A percentile compares a stretch with the other conserved stretches of the same genome.
These are phyloP conservation scores for Lactarius quietus DNA, from an alignment of 768 basidiomycete species.

Conservation along the genomic window DNA sequence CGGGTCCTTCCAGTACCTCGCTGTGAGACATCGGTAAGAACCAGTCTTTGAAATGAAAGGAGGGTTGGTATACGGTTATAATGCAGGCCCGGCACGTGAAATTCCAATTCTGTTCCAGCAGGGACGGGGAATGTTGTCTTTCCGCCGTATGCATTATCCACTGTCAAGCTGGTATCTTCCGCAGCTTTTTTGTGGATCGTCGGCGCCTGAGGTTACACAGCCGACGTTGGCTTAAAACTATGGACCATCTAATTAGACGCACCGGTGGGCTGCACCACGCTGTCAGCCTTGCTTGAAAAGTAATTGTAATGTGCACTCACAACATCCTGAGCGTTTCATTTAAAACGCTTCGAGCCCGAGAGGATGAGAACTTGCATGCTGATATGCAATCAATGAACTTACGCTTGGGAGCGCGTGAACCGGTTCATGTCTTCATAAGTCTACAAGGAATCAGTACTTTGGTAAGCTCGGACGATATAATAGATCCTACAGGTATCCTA, in stretches of 20 bases:
- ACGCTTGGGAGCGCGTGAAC: slow-evolving; percentile 27
- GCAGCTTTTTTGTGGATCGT: slow-evolving; percentile 44
- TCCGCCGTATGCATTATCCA: slow-evolving; percentile 38
- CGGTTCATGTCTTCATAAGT: slow-evolving; percentile 27
- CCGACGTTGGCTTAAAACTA: neutral
- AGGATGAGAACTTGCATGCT: neutral
- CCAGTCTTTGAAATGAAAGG: neutral
- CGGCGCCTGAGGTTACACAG: slow-evolving; percentile 37
- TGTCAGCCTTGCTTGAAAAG: neutral
- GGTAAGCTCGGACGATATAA: neutral
- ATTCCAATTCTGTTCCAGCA: slow-evolving; percentile 37
- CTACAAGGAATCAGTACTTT: slow-evolving; percentile 6
- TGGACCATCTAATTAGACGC: neutral
- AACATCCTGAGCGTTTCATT: slow-evolving; percentile 49
- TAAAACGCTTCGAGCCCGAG: slow-evolving; percentile 38
- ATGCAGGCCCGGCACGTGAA: slow-evolving; percentile 44
- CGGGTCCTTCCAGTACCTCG: slow-evolving; percentile 55
- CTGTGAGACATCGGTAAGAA: slow-evolving; percentile 30
- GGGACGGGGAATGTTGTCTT: slow-evolving; percentile 41
- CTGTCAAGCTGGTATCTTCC: slow-evolving; percentile 43
- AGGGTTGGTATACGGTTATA: slow-evolving; percentile 41
- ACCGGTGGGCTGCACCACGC: slow-evolving; percentile 12
- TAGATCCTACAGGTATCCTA: slow-evolving; percentile 11
- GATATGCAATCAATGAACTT: neutral
- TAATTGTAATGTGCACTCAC: slow-evolving; percentile 11